Evolutionary conservation across 768 basidiomycete genomes (phyloP), one percentile per base, ranked within the genome.

Genomic region (Chalciporus pseudorubinellus): DNA sequence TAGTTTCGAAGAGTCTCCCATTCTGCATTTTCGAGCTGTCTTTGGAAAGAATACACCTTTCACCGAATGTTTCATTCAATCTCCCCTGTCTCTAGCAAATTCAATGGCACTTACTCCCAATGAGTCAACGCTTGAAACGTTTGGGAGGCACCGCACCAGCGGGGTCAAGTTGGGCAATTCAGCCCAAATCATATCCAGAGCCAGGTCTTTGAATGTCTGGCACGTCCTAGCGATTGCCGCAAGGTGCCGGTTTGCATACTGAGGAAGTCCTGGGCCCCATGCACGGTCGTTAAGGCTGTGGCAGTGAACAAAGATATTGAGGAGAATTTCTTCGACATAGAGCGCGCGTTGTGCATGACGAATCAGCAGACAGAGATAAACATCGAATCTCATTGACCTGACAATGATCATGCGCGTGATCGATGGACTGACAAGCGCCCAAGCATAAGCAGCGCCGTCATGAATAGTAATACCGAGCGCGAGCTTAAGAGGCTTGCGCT

Each of bases 1-100:
- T 56, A 53, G 19, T 54, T 46, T 3, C 56, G 18, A n/a, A 57
- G 33, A 26, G 42, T 47, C 10, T 43, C 39, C 53, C 59, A 59
- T 2, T 56, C 58, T 0, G 33, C 14, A 16, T 45, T 21, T 3
- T 31, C 40, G n/a, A 59, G 52, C 0, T 0, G 3, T 20, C 36
- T 49, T 16, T 13, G 36, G 21, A 59, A 34, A 1, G 39, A 40
- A 36, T 55, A 51, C 8, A 41, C 10, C 53, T 56, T 44, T 33
- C 7, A 6, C 26, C 6, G 18, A 34, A 29, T 9, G 7, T 16
- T 16, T n/a, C 7, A 12, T 46, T 10, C 4, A 22, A 33, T 19
- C 20, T 0, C 18, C 21, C 14, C 5, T 16, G 29, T 10, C 10
- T 14, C 18, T 10, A 6, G 22, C 4, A 22, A 31, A 46, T 39